Evolutionary conservation across 106 monocot genomes (phyloP).

Genomic region (Dendrobium nobile): DNA sequence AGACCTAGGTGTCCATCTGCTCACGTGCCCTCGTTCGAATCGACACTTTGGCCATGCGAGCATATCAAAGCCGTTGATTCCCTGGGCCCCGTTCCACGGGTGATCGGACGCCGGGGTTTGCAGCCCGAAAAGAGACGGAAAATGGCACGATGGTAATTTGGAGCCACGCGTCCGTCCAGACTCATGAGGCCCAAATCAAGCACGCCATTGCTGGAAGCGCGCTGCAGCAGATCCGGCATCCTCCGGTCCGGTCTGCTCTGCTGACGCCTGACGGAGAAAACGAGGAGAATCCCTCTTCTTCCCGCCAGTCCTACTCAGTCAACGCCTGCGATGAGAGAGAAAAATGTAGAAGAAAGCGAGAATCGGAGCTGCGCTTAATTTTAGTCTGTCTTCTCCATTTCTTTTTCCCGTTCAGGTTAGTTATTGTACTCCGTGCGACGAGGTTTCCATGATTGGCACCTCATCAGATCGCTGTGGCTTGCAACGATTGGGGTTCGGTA

Average conservation of each 20-base stretch:
- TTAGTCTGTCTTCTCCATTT: not conserved
- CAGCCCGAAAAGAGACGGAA: not conserved
- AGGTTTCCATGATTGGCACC: not conserved
- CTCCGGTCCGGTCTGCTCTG: not conserved
- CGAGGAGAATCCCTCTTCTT: not conserved
- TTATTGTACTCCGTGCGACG: not conserved
- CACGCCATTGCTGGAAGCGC: not conserved
- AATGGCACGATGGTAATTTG: not conserved
- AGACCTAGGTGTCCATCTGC: too few relatives aligned
- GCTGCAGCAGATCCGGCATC: conserved; percentile 1
- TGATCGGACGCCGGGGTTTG: not conserved
- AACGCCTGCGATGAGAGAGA: not conserved
- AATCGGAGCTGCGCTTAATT: not conserved
- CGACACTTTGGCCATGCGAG: not conserved
- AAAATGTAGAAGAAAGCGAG: not conserved
- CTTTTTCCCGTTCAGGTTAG: too few relatives aligned
- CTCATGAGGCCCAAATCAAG: not conserved
- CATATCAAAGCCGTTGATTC: not conserved
- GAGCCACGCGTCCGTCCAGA: not conserved
- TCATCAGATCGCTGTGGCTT: not conserved
- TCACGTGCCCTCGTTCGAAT: not conserved
- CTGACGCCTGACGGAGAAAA: not conserved
- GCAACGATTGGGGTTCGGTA: not conserved
- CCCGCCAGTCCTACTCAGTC: conserved; percentile 4
- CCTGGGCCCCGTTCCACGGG: too few relatives aligned